Evolutionary conservation across 2,329 filamentous ascomycete species (phyloP).

Genomic region (Monilinia aucupariae): DNA sequence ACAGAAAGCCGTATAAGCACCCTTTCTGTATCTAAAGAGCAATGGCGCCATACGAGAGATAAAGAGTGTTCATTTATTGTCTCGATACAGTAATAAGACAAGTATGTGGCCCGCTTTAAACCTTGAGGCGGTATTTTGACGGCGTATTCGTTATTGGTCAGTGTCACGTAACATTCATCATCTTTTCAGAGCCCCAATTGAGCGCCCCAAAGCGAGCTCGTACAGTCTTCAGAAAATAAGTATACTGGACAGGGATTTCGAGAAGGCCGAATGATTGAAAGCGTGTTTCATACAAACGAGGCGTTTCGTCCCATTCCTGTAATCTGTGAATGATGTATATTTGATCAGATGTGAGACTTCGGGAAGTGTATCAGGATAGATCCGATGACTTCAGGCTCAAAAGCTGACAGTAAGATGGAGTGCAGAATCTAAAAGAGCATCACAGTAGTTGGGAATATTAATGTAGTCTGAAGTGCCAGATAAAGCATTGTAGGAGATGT

Average conservation of each 20-base stretch:
- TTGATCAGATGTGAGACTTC: background rate
- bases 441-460: background rate
- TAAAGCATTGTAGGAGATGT: background rate
- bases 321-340: background rate
- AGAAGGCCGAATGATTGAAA: background rate
- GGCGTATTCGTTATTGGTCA: background rate
- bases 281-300: background rate
- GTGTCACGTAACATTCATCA: background rate
- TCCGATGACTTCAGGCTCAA: slow-evolving; percentile 4
- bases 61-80: background rate
- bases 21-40: background rate
- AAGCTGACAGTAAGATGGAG: background rate
- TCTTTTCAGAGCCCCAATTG: background rate
- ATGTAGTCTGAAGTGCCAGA: background rate
- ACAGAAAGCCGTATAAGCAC: background rate
- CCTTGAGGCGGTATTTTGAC: background rate
- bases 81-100: background rate
- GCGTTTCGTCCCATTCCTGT: background rate
- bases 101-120: background rate
- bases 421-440: background rate
- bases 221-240: background rate
- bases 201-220: background rate
- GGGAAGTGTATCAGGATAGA: background rate
- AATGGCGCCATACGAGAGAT: background rate
- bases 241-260: background rate